Conservation (phyloP, 495 filamentous ascomycete genomes). For the Lepidopterella palustris region DNA sequence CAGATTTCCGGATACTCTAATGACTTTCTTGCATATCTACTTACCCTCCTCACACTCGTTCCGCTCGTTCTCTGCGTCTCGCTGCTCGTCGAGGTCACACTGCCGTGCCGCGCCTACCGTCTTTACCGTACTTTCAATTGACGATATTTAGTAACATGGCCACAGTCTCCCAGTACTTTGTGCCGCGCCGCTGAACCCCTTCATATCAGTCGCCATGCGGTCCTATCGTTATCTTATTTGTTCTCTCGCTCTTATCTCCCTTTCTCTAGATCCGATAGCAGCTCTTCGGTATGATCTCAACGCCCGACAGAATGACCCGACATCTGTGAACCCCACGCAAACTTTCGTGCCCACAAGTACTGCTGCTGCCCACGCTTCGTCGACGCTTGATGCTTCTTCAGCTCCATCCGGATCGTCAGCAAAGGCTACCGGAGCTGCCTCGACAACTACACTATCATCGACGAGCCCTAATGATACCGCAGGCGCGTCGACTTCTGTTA, state of each 20-base stretch:
- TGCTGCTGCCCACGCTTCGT: background rate
- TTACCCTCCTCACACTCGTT: background rate
- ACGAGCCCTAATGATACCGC: background rate
- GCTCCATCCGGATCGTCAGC: conserved; percentile 3
- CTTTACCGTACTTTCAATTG: background rate
- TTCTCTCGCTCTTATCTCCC: conserved; percentile 11
- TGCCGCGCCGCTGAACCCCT: conserved; percentile 1
- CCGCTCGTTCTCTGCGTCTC: background rate
- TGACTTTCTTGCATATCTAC: background rate
- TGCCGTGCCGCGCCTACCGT: background rate
- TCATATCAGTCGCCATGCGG: conserved; percentile 11
- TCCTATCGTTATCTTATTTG: conserved; percentile 12
- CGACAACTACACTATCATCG: background rate
- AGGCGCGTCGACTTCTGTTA: conserved; percentile 1
- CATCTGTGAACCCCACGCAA: conserved; percentile 3
- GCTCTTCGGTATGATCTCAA: conserved; percentile 6
- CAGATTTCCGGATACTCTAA: background rate
- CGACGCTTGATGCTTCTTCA: background rate
- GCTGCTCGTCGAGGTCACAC: background rate
- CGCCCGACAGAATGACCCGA: conserved; percentile 13
- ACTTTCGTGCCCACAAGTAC: conserved; percentile 1
- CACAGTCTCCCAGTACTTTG: background rate
- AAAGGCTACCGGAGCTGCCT: conserved; percentile 4
- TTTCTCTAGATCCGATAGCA: conserved; percentile 4
- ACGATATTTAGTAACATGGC: conserved; percentile 9